Percentiles rank a stretch among this genome's conserved stretches.
Evolutionary conservation across 768 basidiomycete species (phyloP).

Genomic region (Phaffia australis): DNA sequence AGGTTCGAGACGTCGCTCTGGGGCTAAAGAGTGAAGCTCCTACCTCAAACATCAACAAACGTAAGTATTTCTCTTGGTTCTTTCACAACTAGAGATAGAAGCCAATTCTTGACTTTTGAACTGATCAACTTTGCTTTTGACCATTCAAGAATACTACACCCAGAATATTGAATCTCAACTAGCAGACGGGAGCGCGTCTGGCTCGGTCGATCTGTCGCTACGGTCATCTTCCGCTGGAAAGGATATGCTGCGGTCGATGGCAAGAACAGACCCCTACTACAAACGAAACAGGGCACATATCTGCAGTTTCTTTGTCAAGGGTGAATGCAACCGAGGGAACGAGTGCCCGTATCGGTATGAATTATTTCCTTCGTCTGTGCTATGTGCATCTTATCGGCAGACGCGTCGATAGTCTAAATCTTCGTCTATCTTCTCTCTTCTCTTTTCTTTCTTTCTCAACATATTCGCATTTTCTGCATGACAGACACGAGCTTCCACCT

Average conservation of each 20-base stretch:
- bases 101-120: not conserved
- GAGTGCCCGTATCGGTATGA: conserved; percentile 80
- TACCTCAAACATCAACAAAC: conserved; percentile 83
- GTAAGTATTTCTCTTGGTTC: conserved; percentile 49
- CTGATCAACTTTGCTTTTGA: not conserved
- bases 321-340: conserved; percentile 77
- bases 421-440: not conserved
- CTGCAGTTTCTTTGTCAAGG: conserved; percentile 92
- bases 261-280: conserved; percentile 91
- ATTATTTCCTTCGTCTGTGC: not conserved
- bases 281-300: conserved; percentile 89
- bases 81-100: not conserved
- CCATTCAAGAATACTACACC: conserved; percentile 35
- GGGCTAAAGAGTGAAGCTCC: conserved; percentile 73
- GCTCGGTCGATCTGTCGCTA: conserved; percentile 7
- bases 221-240: conserved; percentile 65
- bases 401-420: not conserved
- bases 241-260: conserved; percentile 92
- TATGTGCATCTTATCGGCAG: not conserved
- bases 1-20: conserved; percentile 91
- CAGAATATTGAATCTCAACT: conserved; percentile 35
- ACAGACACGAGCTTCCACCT: conserved; percentile 75
- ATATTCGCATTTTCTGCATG: not conserved
- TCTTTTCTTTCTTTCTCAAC: not conserved
- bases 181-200: conserved; percentile 5